A percentile compares a stretch with the other conserved stretches of the same genome.
These are phyloP conservation scores for Zizania palustris DNA, from an alignment of 202 grass and related monocot species.

Conservation along the genomic window DNA sequence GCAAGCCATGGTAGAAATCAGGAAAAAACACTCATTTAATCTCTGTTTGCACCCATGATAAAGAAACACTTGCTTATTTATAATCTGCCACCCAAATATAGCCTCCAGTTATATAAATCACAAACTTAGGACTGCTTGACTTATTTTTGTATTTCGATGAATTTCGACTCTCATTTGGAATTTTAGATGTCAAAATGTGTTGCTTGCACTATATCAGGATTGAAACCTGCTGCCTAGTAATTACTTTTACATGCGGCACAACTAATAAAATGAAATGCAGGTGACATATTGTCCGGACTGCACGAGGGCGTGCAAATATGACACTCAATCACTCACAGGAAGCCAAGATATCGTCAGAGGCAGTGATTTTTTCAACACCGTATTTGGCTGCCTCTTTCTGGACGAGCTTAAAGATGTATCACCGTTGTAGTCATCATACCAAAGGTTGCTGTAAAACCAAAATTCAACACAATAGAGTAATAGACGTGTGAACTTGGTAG, in stretches of 20 bases:
- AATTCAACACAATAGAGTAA: neutral
- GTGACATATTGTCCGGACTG: slow-evolving; percentile 96
- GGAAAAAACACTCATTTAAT: neutral
- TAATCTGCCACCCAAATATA: neutral
- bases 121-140: neutral
- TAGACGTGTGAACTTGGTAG: neutral
- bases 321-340: slow-evolving; percentile 58
- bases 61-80: too few species aligned
- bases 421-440: slow-evolving; percentile 43
- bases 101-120: neutral
- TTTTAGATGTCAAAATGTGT: neutral
- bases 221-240: neutral
- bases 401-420: slow-evolving; percentile 64
- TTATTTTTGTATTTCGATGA: slow-evolving; percentile 2
- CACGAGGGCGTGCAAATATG: slow-evolving; percentile 81
- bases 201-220: neutral
- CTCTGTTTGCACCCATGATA: neutral
- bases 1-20: neutral
- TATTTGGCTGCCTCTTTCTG: slow-evolving; percentile 95
- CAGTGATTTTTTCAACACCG: slow-evolving; percentile 72
- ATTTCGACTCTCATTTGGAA: neutral
- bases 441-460: slow-evolving; percentile 23
- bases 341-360: slow-evolving; percentile 45
- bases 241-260: neutral
- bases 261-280: slow-evolving; percentile 49